Evolutionary conservation across 2,329 filamentous ascomycete species (phyloP).

Genomic region (Myriosclerotinia curreyana): DNA sequence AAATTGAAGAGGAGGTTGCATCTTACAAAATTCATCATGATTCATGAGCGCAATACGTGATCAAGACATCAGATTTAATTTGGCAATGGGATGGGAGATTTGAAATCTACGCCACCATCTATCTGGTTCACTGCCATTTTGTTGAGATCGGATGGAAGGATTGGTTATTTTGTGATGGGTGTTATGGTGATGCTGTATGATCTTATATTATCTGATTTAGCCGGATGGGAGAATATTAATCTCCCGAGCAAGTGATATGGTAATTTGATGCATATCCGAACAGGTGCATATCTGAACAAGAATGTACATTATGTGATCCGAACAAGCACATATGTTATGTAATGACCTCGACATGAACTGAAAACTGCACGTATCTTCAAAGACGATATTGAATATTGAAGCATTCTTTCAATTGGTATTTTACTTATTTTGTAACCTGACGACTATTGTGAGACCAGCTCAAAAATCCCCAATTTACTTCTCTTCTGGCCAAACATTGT

Average conservation of each 20-base stretch:
- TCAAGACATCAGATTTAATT: too few relatives aligned
- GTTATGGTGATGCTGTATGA: too few relatives aligned
- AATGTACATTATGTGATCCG: too few relatives aligned
- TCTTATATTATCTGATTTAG: background rate
- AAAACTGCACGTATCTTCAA: background rate
- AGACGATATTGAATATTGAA: background rate
- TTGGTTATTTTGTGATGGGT: background rate
- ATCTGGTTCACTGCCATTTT: too few relatives aligned
- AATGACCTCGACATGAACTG: background rate
- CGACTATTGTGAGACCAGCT: constrained; percentile 13
- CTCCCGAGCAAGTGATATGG: background rate
- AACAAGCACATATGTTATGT: background rate
- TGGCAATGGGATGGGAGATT: too few relatives aligned
- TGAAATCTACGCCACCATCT: background rate
- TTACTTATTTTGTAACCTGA: background rate
- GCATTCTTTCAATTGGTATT: background rate
- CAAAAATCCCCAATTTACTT: constrained; percentile 16
- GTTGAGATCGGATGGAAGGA: background rate
- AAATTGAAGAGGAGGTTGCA: too few relatives aligned
- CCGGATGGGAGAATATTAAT: background rate
- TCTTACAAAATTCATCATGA: too few relatives aligned
- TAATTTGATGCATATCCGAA: background rate
- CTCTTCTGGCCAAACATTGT: constrained; percentile 66
- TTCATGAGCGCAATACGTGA: too few relatives aligned
- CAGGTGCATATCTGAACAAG: background rate